phyloP scores from a whole-genome alignment of 2,329 filamentous ascomycete genomes.

The Calonectria henricotiae region DNA sequence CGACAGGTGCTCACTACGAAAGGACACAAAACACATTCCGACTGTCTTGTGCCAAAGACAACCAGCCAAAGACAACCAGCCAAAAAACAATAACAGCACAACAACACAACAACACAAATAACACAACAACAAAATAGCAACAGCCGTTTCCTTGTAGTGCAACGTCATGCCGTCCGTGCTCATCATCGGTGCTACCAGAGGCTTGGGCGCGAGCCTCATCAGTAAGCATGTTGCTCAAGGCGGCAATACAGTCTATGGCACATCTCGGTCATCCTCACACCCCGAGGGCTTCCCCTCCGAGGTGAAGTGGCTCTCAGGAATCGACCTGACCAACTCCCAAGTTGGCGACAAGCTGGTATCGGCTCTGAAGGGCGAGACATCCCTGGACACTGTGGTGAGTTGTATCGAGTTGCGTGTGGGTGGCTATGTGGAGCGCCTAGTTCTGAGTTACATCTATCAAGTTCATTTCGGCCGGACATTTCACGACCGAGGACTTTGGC shows the following conservation, averaged over 20 bases:
- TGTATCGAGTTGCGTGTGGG: neutral
- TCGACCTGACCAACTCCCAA: constrained; percentile 70
- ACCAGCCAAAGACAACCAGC: neutral
- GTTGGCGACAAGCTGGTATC: constrained; percentile 65
- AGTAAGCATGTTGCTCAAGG: constrained; percentile 70
- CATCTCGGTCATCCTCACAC: constrained; percentile 66
- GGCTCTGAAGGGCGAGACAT: constrained; percentile 60
- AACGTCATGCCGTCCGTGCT: constrained; percentile 67
- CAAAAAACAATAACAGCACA: neutral
- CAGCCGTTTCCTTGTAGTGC: neutral
- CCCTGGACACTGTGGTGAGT: constrained; percentile 64
- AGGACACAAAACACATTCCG: constrained; percentile 20
- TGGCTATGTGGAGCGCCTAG: neutral
- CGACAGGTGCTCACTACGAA: constrained; percentile 13
- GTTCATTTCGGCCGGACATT: constrained; percentile 80
- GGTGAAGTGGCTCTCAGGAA: constrained; percentile 71
- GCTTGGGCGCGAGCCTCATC: constrained; percentile 75
- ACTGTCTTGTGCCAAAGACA: constrained; percentile 2
- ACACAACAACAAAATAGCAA: constrained; percentile 1
- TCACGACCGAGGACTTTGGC: constrained; percentile 76
- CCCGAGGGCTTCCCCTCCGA: constrained; percentile 62
- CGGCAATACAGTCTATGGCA: constrained; percentile 72
- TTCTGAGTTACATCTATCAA: constrained; percentile 52
- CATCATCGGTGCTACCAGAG: constrained; percentile 79
- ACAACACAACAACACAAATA: neutral